Conservation (phyloP, 306 rosid genomes). For the cucumber (Cucumis sativus) region Cucumber_9930_V3 NC_026659.2:1456001-1456500, state of each 20-base stretch:
- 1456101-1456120: conserved; percentile 65
- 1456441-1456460: neutral
- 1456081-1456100: neutral
- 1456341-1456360: neutral
- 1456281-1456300: neutral
- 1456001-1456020: conserved; percentile 51
- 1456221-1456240: neutral
- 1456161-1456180: conserved; percentile 25
- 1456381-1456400: neutral
- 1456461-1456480: neutral
- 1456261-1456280: neutral
- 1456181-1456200: conserved; percentile 43
- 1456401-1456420: neutral
- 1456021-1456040: neutral
- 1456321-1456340: neutral
- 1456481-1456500: neutral
- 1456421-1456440: neutral
- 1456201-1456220: neutral
- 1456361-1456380: neutral
- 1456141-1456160: conserved; percentile 42
- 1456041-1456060: neutral
- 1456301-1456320: neutral
- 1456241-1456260: neutral
- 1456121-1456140: conserved; percentile 50
- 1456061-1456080: neutral